Evolutionary conservation across 2,329 filamentous ascomycete species (phyloP).

Genomic region (Verticillium dahliae): DNA sequence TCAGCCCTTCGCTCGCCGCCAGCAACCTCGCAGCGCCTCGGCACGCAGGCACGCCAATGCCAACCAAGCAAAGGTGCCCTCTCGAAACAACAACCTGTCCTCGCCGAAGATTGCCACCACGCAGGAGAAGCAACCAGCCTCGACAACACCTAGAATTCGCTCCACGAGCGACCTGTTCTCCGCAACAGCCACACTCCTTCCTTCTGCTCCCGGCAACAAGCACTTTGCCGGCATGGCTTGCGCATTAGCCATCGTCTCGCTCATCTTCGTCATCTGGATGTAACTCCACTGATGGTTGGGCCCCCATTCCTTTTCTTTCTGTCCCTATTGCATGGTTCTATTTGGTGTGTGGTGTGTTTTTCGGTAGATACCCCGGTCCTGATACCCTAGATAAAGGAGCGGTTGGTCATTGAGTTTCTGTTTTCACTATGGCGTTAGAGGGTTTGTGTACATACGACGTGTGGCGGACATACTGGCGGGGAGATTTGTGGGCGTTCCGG

Average conservation of each 20-base stretch:
- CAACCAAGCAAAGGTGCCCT: neutral
- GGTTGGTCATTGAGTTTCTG: neutral
- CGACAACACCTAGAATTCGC: neutral
- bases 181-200: neutral
- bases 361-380: neutral
- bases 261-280: conserved; percentile 44
- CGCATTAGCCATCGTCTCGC: conserved; percentile 43
- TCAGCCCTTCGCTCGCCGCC: neutral
- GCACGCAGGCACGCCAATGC: neutral
- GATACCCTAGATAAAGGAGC: neutral
- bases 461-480: neutral
- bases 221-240: conserved; percentile 43
- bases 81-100: neutral
- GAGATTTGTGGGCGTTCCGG: neutral
- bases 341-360: neutral
- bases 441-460: neutral
- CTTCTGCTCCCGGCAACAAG: conserved; percentile 34
- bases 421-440: neutral
- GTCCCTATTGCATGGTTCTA: neutral
- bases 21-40: neutral
- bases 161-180: neutral
- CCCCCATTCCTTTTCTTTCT: neutral
- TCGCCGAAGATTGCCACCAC: conserved; percentile 21
- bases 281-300: conserved; percentile 16
- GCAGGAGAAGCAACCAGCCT: neutral